Base-by-base conservation (phyloP, 2,329 filamentous ascomycete genomes). In the Ophiostoma pallidulum region DNA sequence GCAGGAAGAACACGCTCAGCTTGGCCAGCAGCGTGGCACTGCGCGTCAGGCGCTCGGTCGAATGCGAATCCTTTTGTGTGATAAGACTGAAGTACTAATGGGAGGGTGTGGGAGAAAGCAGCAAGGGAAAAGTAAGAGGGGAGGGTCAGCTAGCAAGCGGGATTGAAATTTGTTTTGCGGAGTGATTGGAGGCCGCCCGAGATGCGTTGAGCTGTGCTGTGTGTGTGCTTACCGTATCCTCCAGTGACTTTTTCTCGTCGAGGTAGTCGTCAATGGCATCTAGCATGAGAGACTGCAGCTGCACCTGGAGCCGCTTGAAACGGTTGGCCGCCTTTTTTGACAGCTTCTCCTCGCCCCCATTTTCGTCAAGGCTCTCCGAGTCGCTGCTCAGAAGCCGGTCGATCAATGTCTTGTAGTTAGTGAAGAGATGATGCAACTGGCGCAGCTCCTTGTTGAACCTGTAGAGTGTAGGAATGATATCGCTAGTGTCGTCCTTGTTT, bases 51-150 rank as follows among this genome's bases (percentile, higher is more conserved):
- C 80, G 74, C 50, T 86, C 83, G 10, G 86, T 84, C 4, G 79
- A 77, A 53, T 80, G 75, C 0, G 82, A 85, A 61, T 88, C 82
- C 59, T 84, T 86, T 58, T 87, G 78, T 16, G 83, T 78, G 49
- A 84, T 86, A 53, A 89, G 72, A 61, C 84, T 86, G 70, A 88
- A 88, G 61, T 87, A 87, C 80, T 85, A 59, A 1, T 33, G 22
- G n/a, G n/a, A n/a, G n/a, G n/a, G n/a, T n/a, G n/a, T n/a, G n/a
- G n/a, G n/a, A n/a, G n/a, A n/a, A n/a, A n/a, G n/a, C n/a, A n/a
- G n/a, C n/a, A n/a, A n/a, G n/a, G n/a, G n/a, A n/a, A n/a, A n/a
- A n/a, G n/a, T n/a, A n/a, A n/a, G n/a, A n/a, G n/a, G n/a, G n/a
- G n/a, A n/a, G n/a, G n/a, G n/a, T n/a, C n/a, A n/a, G n/a, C n/a